These are phyloP conservation scores for Mycena haematopus DNA, from an alignment of 768 basidiomycete species.

Conservation along the genomic window DNA sequence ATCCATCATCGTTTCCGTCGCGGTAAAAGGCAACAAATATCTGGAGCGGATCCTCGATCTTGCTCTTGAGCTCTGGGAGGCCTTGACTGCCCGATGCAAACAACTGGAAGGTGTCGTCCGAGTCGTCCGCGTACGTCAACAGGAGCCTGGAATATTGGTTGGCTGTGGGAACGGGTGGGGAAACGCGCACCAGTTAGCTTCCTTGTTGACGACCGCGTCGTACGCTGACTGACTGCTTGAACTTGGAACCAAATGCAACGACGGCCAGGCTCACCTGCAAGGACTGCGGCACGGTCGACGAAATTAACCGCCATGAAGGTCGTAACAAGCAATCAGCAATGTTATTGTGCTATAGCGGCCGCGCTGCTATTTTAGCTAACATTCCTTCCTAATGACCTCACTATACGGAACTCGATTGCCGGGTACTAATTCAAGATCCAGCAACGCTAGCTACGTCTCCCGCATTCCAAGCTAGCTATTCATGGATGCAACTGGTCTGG, in stretches of 20 bases:
- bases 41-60: conserved; percentile 43
- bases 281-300: conserved; percentile 1
- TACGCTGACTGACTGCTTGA: conserved; percentile 21
- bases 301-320: conserved; percentile 20
- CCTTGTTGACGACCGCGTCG: conserved; percentile 28
- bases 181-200: conserved; percentile 33
- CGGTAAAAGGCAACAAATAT: conserved; percentile 56
- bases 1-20: conserved; percentile 46
- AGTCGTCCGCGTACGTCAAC: conserved; percentile 33
- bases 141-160: conserved; percentile 25
- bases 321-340: background rate
- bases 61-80: conserved; percentile 53
- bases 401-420: too few relatives aligned
- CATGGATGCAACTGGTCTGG: too few relatives aligned
- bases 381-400: too few relatives aligned
- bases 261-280: conserved; percentile 8
- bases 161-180: too few relatives aligned
- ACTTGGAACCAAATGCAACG: background rate
- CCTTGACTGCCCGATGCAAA: conserved; percentile 49
- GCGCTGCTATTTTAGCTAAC: too few relatives aligned
- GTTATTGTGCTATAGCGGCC: background rate
- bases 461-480: too few relatives aligned
- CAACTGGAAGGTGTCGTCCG: conserved; percentile 45
- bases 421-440: too few relatives aligned
- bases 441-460: too few relatives aligned